phyloP scores from a whole-genome alignment of 2,329 filamentous ascomycete species.

The Pseudogymnoascus sp. region DNA sequence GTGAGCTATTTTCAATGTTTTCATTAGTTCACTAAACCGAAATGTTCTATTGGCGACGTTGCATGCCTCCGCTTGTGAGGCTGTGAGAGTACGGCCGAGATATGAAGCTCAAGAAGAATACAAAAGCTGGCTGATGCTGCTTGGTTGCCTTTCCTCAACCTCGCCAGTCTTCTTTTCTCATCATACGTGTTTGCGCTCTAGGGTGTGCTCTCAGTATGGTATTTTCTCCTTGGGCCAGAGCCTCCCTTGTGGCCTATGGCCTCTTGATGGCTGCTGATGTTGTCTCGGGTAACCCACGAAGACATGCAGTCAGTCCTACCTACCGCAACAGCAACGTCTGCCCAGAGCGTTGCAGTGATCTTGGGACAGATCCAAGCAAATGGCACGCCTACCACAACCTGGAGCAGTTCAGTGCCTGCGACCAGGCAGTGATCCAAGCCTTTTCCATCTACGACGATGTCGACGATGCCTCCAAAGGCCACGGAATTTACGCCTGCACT shows the following conservation, averaged over 20 bases:
- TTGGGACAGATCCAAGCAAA: neutral
- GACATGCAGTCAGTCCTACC: neutral
- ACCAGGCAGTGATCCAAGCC: constrained; percentile 28
- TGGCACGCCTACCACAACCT: constrained; percentile 15
- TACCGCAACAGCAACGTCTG: neutral
- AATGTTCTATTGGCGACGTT: no score
- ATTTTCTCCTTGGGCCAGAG: neutral
- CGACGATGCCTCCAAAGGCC: constrained; percentile 24
- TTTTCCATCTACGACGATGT: constrained; percentile 32
- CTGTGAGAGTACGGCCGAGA: no score
- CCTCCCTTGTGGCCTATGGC: neutral
- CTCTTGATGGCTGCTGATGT: neutral
- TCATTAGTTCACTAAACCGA: no score
- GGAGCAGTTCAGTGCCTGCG: constrained; percentile 25
- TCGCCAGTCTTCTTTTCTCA: no score
- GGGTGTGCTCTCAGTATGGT: neutral
- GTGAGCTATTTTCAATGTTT: no score
- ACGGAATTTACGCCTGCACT: constrained; percentile 30
- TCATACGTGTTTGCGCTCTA: neutral
- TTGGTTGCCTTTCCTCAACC: no score
- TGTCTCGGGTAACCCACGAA: neutral
- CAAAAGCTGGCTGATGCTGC: no score
- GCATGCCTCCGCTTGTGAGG: no score
- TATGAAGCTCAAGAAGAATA: no score
- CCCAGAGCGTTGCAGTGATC: neutral